Evolutionary conservation across 139 green algal species (phyloP), one percentile per base, ranked within the genome.

Genomic region (Volvox africanus): DNA sequence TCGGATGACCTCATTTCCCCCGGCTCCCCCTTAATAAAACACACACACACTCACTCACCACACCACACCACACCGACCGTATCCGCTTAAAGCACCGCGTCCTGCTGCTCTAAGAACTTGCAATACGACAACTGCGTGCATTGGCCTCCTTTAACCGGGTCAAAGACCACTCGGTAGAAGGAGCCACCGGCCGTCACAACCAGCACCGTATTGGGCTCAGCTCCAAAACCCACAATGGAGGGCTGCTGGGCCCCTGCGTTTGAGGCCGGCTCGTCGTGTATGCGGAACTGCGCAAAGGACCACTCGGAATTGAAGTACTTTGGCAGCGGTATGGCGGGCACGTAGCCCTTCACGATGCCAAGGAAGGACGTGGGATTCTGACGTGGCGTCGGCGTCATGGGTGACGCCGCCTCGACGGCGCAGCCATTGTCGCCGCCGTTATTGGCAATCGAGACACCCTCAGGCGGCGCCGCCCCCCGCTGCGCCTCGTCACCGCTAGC

Each of bases 221-320:
- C 19, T 0, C 94, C 95, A 93, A 98, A 98, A 9, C 94, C 95
- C 65, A 97, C 96, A 3, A 97, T 88, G 36, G 91, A 92, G 13
- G 24, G 33, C n/a, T 19, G 55, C 55, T 33, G 11, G 28, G 20
- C 18, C 22, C 61, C 61, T 18, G n/a, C 16, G 21, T 3, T 55
- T 24, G 44, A 30, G 37, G 36, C 75, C 14, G 82, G 69, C 50
- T 93, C 91, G 44, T 92, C 92, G 69, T 91, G 87, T 44, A 93
- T 55, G 24, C 90, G 65, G 78, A 97, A 98, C 93, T 99, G 97
- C 11, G 97, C 96, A 82, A 98, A 98, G 0, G 97, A 99, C 92
- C 97, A 97, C 93, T 99, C 97, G 0, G 94, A 97, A 16, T 93
- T 92, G 91, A 99, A 98, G 94, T 99, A 99, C 88, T 94, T 94